phyloP scores from a whole-genome alignment of 305 asterid genomes.

The Fraxinus latifolia region DNA sequence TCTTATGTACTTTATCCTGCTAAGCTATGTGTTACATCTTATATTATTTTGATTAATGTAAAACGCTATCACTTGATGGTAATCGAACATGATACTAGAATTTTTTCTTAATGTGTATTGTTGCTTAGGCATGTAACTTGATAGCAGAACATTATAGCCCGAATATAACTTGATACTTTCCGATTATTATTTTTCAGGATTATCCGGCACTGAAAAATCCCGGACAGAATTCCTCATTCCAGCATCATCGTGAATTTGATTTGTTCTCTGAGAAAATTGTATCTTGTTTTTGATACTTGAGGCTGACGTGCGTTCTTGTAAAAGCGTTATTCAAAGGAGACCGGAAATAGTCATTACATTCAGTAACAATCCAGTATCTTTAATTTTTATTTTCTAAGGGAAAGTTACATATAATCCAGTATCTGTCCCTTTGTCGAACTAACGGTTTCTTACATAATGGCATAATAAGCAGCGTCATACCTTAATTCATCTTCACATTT shows the following conservation, averaged over 20 bases:
- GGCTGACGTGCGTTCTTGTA: not conserved
- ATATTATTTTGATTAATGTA: not conserved
- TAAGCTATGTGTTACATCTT: not conserved
- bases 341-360: not conserved
- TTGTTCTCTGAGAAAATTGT: not conserved
- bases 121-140: not conserved
- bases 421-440: not conserved
- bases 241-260: not conserved
- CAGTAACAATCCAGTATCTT: not conserved
- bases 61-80: not conserved
- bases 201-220: not conserved
- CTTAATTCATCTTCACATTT: not conserved
- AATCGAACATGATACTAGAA: not conserved
- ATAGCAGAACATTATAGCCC: not conserved
- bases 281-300: not conserved
- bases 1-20: not conserved
- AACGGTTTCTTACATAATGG: not conserved
- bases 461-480: not conserved
- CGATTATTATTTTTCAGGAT: too few species aligned
- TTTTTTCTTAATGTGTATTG: not conserved
- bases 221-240: not conserved
- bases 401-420: not conserved
- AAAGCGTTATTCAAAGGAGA: not conserved
- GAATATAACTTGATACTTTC: too few species aligned
- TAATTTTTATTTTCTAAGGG: not conserved